These are phyloP conservation scores for Serendipita indica DNA, from an alignment of 768 basidiomycete species.

Conservation along the genomic window DNA sequence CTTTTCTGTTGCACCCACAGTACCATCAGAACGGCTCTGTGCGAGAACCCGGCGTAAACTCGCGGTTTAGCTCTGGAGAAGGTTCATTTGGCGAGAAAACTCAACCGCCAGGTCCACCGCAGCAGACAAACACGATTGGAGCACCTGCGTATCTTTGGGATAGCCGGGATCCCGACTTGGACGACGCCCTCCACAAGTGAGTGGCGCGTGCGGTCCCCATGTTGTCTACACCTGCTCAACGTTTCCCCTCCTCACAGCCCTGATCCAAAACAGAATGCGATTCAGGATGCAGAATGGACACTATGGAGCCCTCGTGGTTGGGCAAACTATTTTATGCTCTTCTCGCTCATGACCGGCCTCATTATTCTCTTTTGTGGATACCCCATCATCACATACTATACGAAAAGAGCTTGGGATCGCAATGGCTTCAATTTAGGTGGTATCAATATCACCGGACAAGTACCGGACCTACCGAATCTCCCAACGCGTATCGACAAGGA, in stretches of 20 bases:
- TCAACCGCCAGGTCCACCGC: constrained; percentile 19
- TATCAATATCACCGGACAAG: constrained; percentile 76
- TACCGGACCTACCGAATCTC: constrained; percentile 38
- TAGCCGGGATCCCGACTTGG: constrained; percentile 61
- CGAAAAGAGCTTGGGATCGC: not conserved
- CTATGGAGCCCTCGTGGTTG: constrained; percentile 74
- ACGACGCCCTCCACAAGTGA: constrained; percentile 75
- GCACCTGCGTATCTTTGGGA: constrained; percentile 17
- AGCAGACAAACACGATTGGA: constrained; percentile 39
- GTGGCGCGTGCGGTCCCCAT: not conserved
- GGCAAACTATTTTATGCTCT: constrained; percentile 58
- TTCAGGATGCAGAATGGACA: constrained; percentile 44
- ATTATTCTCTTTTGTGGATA: constrained; percentile 77
- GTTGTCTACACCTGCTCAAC: not conserved
- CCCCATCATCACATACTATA: constrained; percentile 52
- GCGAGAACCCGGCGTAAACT: not conserved
- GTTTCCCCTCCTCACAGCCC: constrained; percentile 25
- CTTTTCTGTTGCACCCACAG: not conserved
- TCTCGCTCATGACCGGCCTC: constrained; percentile 51
- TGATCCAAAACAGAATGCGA: constrained; percentile 55
- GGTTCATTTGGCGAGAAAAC: constrained; percentile 5
- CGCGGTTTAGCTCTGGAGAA: not conserved
- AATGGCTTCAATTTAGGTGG: constrained; percentile 77
- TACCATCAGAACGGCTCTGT: not conserved
- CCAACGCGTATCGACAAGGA: constrained; percentile 15